phyloP scores from a whole-genome alignment of 768 basidiomycete genomes.

The Antrodiella citrinella region DNA sequence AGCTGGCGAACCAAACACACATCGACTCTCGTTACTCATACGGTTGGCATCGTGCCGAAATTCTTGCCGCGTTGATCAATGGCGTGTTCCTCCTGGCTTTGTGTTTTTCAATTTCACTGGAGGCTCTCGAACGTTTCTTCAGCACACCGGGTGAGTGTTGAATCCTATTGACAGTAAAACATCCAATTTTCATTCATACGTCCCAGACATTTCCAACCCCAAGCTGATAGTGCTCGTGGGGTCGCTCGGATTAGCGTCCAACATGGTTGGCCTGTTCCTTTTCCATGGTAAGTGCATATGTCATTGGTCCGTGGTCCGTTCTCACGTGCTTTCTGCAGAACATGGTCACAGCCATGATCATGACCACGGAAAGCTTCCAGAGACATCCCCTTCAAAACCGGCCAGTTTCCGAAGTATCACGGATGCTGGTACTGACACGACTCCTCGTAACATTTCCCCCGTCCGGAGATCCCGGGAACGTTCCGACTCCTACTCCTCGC shows the following conservation, averaged over 20 bases:
- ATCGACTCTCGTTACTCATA: conserved; percentile 82
- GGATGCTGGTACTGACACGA: conserved; percentile 11
- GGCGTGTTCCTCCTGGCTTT: conserved; percentile 95
- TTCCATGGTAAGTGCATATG: conserved; percentile 70
- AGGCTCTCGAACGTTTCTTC: conserved; percentile 89
- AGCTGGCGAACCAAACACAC: conserved; percentile 59
- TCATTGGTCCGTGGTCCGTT: not conserved
- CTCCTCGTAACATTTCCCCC: conserved; percentile 29
- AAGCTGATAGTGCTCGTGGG: conserved; percentile 87
- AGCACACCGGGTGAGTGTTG: conserved; percentile 56
- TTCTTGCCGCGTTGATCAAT: conserved; percentile 90
- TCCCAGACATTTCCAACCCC: conserved; percentile 80
- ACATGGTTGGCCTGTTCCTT: conserved; percentile 86
- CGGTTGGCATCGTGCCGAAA: conserved; percentile 98
- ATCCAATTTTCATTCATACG: conserved; percentile 3
- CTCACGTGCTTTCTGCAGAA: conserved; percentile 30
- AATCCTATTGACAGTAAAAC: not conserved
- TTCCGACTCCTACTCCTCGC: conserved; percentile 43
- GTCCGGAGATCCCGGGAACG: conserved; percentile 26
- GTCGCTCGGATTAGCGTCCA: conserved; percentile 79
- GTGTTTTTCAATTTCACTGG: conserved; percentile 91
- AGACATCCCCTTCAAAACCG: conserved; percentile 28
- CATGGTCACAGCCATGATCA: conserved; percentile 52
- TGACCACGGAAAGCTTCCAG: conserved; percentile 9
- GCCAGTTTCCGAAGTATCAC: conserved; percentile 26